Conservation (phyloP, 768 basidiomycete species). For the Boletus huronensis region DNA sequence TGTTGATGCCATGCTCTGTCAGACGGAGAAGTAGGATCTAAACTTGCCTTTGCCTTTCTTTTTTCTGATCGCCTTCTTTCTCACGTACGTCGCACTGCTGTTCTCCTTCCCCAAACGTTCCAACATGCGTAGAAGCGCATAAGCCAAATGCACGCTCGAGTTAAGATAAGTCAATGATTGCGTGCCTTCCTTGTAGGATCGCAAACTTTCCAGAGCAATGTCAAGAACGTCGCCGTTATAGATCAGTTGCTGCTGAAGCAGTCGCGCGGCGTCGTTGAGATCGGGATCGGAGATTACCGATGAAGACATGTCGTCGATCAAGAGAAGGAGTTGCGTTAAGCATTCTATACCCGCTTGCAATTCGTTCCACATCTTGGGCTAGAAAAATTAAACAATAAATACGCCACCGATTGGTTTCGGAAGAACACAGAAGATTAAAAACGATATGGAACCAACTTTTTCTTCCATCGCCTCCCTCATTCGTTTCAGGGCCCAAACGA, state of each 20-base stretch:
- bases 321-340: constrained; percentile 84
- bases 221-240: constrained; percentile 96
- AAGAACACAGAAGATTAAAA: not conserved
- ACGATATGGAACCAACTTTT: constrained; percentile 52
- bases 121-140: constrained; percentile 83
- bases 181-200: constrained; percentile 75
- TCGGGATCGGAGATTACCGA: constrained; percentile 36
- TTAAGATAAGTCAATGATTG: constrained; percentile 81
- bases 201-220: constrained; percentile 73
- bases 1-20: constrained; percentile 11
- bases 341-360: constrained; percentile 93
- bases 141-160: constrained; percentile 78
- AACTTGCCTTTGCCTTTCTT: constrained; percentile 50
- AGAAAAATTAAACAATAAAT: constrained; percentile 3
- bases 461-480: constrained; percentile 91
- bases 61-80: constrained; percentile 53
- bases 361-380: constrained; percentile 95
- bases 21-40: constrained; percentile 20
- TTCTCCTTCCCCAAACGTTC: constrained; percentile 81
- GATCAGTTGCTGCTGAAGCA: constrained; percentile 85
- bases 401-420: constrained; percentile 10
- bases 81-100: constrained; percentile 67
- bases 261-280: constrained; percentile 71
- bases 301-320: constrained; percentile 81
- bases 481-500: constrained; percentile 84